These are phyloP conservation scores for Cordyceps pruinosa DNA, from an alignment of 2,329 filamentous ascomycete species.

Conservation along the genomic window DNA sequence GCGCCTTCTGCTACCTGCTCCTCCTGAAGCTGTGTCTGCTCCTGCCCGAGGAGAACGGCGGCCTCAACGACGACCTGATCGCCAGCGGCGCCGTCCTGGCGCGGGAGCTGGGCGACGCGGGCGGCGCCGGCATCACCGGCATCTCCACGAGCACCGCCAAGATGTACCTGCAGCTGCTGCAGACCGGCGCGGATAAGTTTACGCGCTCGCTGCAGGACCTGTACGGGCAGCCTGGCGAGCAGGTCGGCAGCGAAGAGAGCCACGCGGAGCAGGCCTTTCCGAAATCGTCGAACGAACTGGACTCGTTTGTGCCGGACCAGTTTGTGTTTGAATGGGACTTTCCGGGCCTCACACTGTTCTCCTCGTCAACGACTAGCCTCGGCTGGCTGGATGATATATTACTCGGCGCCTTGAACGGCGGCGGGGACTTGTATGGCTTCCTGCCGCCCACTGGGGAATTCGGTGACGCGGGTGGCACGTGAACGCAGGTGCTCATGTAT, in stretches of 20 bases:
- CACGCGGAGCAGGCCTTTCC: background rate
- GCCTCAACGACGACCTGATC: constrained; percentile 14
- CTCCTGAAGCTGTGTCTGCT: constrained; percentile 46
- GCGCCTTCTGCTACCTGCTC: constrained; percentile 49
- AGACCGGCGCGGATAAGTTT: constrained; percentile 21
- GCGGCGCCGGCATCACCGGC: constrained; percentile 14
- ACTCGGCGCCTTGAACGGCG: constrained; percentile 17
- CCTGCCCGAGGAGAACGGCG: constrained; percentile 26
- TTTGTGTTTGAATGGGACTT: constrained; percentile 55
- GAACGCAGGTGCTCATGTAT: background rate
- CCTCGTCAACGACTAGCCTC: constrained; percentile 19
- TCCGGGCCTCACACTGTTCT: constrained; percentile 41
- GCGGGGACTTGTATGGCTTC: constrained; percentile 18
- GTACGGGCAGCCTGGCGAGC: background rate
- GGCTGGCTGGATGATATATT: constrained; percentile 23
- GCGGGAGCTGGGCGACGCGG: constrained; percentile 20
- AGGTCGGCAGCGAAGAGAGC: background rate
- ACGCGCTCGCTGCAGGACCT: constrained; percentile 2
- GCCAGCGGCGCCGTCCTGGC: constrained; percentile 17
- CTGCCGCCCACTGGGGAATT: background rate
- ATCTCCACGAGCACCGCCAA: constrained; percentile 29
- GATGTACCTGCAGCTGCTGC: constrained; percentile 21
- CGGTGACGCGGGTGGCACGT: background rate
- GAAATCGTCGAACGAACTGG: constrained; percentile 34
- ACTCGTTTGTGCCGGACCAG: constrained; percentile 47